Conservation (phyloP, 345 rosid species). For the Eucalyptus tenuipes region DNA sequence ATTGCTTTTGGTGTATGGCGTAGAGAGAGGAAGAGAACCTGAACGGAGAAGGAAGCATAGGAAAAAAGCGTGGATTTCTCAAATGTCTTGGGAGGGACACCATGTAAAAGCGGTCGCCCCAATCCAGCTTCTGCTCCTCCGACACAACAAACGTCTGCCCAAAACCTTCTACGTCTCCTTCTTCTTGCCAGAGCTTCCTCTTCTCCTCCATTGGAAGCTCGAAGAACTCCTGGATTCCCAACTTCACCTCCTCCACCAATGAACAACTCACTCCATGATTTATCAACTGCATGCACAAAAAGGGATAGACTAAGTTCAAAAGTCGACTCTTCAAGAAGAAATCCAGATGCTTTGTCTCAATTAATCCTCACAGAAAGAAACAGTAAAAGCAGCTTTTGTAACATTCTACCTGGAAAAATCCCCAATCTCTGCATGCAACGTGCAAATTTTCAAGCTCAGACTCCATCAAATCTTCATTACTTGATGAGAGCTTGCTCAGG, state of each 20-base stretch:
- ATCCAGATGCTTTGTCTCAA: background rate
- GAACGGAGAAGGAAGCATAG: background rate
- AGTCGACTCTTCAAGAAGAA: background rate
- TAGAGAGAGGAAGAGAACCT: background rate
- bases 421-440: background rate
- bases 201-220: background rate
- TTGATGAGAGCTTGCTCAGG: background rate
- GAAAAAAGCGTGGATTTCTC: background rate
- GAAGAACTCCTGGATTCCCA: background rate
- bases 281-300: background rate
- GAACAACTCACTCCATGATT: background rate
- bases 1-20: background rate
- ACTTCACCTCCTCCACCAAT: background rate
- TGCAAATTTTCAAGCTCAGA: background rate
- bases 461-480: background rate
- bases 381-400: background rate
- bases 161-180: background rate
- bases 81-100: background rate
- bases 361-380: background rate
- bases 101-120: background rate
- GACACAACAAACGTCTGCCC: background rate
- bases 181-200: background rate
- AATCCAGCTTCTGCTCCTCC: background rate
- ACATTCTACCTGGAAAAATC: background rate
- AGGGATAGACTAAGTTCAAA: background rate